Conservation (phyloP, 2,329 filamentous ascomycete species). For the Aureobasidium vineae region DNA sequence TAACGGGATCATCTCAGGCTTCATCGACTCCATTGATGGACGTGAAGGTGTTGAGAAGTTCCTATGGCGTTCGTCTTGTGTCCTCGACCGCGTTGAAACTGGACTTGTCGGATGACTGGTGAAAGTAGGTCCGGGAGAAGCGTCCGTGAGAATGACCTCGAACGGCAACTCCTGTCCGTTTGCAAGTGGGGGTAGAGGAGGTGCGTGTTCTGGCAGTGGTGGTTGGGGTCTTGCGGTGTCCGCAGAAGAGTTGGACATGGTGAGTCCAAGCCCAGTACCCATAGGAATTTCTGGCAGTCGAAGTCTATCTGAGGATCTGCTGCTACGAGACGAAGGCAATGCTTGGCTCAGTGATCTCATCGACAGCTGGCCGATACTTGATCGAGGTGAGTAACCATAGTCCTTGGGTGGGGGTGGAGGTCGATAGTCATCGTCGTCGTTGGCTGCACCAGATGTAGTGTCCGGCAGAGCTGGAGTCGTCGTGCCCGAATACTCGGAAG, state of each 20-base stretch:
- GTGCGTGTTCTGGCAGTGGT: constrained; percentile 47
- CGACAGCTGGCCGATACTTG: constrained; percentile 35
- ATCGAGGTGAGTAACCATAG: constrained; percentile 39
- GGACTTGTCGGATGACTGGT: constrained; percentile 23
- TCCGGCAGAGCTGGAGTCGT: background rate
- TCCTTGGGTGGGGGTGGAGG: constrained; percentile 48
- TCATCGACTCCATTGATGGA: constrained; percentile 28
- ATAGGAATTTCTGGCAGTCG: constrained; percentile 42
- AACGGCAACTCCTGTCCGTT: background rate
- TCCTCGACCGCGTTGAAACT: constrained; percentile 2
- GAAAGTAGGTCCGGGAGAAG: background rate
- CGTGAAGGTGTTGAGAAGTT: constrained; percentile 24
- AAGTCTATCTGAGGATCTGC: constrained; percentile 29
- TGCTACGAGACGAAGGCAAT: background rate
- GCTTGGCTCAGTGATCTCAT: constrained; percentile 20
- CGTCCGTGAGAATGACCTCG: constrained; percentile 24
- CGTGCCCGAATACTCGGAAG: constrained; percentile 21
- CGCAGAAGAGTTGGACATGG: constrained; percentile 36
- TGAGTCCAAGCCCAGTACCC: constrained; percentile 46
- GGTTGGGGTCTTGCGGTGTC: constrained; percentile 40
- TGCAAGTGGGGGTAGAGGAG: constrained; percentile 47
- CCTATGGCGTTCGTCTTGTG: constrained; percentile 18
- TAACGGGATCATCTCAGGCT: constrained; percentile 26
- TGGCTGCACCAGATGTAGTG: constrained; percentile 29
- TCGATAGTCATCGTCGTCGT: constrained; percentile 39